phyloP scores from a whole-genome alignment of 2,329 filamentous ascomycete genomes.

The Macrophomina pseudophaseolina region DNA sequence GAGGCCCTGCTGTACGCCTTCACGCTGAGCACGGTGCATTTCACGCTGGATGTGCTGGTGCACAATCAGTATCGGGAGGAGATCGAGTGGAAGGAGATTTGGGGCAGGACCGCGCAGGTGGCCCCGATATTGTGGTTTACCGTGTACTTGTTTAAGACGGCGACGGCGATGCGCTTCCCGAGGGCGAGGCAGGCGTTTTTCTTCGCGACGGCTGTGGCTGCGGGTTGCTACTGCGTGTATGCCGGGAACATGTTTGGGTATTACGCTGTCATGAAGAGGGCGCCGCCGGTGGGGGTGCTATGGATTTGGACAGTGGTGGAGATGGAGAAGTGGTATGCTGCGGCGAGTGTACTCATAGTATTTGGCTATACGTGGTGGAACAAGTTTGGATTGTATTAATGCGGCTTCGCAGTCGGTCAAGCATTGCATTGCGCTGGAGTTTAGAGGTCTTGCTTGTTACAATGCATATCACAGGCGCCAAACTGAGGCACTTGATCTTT shows the following conservation, averaged over 20 bases:
- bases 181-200: slow-evolving; percentile 61
- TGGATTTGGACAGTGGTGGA: slow-evolving; percentile 96
- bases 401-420: neutral
- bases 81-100: slow-evolving; percentile 64
- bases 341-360: slow-evolving; percentile 59
- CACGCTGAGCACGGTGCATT: slow-evolving; percentile 73
- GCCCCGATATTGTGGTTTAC: slow-evolving; percentile 52
- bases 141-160: slow-evolving; percentile 51
- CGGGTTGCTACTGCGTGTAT: slow-evolving; percentile 80
- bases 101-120: slow-evolving; percentile 55
- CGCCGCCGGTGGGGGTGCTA: slow-evolving; percentile 84
- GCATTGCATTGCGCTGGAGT: slow-evolving; percentile 10
- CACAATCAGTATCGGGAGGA: slow-evolving; percentile 77
- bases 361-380: slow-evolving; percentile 60
- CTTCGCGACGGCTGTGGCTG: slow-evolving; percentile 62
- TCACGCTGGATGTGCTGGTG: slow-evolving; percentile 79
- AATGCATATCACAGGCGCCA: neutral
- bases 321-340: slow-evolving; percentile 71
- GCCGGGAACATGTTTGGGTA: slow-evolving; percentile 82
- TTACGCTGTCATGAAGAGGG: slow-evolving; percentile 87
- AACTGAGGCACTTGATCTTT: neutral
- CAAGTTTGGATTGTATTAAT: slow-evolving; percentile 55
- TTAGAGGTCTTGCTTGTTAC: neutral
- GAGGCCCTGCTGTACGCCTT: slow-evolving; percentile 57
- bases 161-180: slow-evolving; percentile 50